Evolutionary conservation across 2,329 filamentous ascomycete genomes (phyloP).

Genomic region (Neoscytalidium dimidiatum): DNA sequence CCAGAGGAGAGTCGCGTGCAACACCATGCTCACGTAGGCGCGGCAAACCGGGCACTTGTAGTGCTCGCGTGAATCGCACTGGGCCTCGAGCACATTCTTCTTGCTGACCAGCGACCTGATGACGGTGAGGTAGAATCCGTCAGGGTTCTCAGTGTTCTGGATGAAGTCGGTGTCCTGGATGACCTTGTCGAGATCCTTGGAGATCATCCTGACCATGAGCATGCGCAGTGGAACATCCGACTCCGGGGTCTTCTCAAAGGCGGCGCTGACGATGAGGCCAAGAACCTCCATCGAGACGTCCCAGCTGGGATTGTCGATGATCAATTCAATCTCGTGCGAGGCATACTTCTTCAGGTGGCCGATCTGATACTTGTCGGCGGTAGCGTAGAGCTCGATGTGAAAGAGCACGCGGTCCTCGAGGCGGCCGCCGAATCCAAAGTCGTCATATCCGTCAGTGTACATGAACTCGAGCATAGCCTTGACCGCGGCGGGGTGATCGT

Average conservation of each 20-base stretch:
- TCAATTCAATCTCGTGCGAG: background rate
- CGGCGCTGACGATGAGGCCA: background rate
- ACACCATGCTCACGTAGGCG: too few species aligned
- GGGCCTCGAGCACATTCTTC: too few species aligned
- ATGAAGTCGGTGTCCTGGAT: background rate
- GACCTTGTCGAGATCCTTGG: background rate
- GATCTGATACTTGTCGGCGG: background rate
- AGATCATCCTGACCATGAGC: background rate
- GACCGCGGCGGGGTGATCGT: background rate
- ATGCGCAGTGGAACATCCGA: background rate
- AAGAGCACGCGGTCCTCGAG: background rate
- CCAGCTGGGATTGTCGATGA: background rate
- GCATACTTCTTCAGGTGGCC: background rate
- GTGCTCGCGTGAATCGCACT: too few species aligned
- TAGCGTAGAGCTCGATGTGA: background rate
- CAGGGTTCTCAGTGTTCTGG: too few species aligned
- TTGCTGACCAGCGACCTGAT: too few species aligned
- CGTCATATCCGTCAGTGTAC: background rate
- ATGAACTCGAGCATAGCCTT: background rate
- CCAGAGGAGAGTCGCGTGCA: too few species aligned
- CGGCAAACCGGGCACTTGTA: too few species aligned
- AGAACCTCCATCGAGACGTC: background rate
- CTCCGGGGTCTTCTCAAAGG: background rate
- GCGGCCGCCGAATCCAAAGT: background rate
- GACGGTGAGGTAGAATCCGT: too few species aligned